phyloP scores from a whole-genome alignment of 2,329 filamentous ascomycete genomes.

The Aspergillus oerlinghausenensis region DNA sequence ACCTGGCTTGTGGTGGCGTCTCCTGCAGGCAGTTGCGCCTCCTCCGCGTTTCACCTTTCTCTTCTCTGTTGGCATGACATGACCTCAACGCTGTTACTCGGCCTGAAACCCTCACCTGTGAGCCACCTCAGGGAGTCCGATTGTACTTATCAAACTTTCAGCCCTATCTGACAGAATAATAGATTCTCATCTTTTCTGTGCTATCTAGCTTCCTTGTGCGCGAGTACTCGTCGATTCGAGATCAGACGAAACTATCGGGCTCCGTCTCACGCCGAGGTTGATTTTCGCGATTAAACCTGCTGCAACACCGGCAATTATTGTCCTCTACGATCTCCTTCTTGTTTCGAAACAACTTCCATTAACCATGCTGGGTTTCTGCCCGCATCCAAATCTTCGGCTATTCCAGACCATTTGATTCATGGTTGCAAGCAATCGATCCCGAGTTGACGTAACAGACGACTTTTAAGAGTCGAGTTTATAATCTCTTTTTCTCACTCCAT shows the following conservation, averaged over 20 bases:
- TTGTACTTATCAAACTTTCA: not conserved
- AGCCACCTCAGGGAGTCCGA: not conserved
- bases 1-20: not conserved
- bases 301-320: not conserved
- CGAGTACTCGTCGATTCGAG: slow-evolving; percentile 9
- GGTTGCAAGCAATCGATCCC: not conserved
- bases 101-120: not conserved
- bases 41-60: not conserved
- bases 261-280: slow-evolving; percentile 8
- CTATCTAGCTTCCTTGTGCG: not conserved
- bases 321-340: not conserved
- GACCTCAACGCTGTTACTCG: not conserved
- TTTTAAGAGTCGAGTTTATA: not conserved
- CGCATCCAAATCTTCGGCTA: slow-evolving; percentile 9
- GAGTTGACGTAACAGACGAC: not conserved
- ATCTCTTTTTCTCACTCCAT: not conserved
- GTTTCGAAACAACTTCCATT: slow-evolving; percentile 5
- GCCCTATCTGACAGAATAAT: not conserved
- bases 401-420: slow-evolving; percentile 14
- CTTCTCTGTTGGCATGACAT: not conserved
- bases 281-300: not conserved
- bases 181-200: not conserved
- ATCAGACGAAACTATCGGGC: slow-evolving; percentile 10
- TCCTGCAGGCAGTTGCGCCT: not conserved
- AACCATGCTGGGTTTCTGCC: slow-evolving; percentile 18